These are phyloP conservation scores for Cucurbita moschata DNA, from an alignment of 306 rosid species.

Conservation along the genomic window DNA sequence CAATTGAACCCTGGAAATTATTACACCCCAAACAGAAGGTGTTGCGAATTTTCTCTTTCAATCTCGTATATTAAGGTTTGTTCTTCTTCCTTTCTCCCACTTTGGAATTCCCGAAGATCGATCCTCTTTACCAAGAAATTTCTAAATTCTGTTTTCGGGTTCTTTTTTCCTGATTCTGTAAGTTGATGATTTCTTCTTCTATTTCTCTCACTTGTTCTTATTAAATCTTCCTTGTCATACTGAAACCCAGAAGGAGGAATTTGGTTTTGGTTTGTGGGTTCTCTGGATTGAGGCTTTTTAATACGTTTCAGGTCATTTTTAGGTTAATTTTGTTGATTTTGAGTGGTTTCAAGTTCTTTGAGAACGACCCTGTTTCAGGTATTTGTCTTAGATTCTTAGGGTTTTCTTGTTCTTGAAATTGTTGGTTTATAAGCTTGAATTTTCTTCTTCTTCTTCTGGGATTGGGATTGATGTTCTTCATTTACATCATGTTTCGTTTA, in stretches of 20 bases:
- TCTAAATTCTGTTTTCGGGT: not conserved
- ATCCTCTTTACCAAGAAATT: not conserved
- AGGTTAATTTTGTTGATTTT: not conserved
- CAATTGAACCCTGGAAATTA: not conserved
- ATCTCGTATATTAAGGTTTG: not conserved
- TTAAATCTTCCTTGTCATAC: not conserved
- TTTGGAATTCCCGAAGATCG: constrained; percentile 1
- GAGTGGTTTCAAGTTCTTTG: not conserved
- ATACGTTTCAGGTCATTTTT: not conserved
- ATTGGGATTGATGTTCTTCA: not conserved
- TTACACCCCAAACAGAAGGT: not conserved
- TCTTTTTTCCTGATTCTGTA: not conserved
- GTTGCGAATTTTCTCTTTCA: not conserved
- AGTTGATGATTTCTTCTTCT: not conserved
- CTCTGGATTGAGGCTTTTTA: not conserved
- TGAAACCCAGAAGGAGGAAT: not conserved
- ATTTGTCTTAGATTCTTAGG: not conserved
- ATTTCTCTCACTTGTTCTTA: not conserved
- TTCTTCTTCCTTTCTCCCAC: not conserved
- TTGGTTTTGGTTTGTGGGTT: not conserved
- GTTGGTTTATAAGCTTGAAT: not conserved
- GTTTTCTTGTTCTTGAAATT: not conserved
- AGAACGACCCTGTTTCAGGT: not conserved
- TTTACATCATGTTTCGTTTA: not conserved
- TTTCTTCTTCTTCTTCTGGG: not conserved